Evolutionary conservation across 2,329 filamentous ascomycete species (phyloP).

Genomic region (Paecilomyces variotii): DNA sequence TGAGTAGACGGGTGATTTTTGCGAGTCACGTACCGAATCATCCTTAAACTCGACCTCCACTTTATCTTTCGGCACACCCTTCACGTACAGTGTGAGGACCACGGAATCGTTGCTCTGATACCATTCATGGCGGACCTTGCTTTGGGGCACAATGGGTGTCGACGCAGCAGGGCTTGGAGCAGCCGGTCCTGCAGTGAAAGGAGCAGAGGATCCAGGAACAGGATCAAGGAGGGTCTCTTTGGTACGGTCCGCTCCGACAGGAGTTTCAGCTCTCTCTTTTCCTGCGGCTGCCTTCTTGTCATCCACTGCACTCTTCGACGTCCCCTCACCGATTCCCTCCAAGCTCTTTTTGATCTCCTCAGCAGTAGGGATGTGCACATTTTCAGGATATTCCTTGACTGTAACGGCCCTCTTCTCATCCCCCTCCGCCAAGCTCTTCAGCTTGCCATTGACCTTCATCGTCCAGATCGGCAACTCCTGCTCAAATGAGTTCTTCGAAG

Average conservation of each 20-base stretch:
- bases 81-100: slow-evolving; percentile 58
- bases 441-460: slow-evolving; percentile 46
- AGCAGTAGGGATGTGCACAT: slow-evolving; percentile 37
- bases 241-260: slow-evolving; percentile 1
- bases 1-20: slow-evolving; percentile 10
- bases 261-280: slow-evolving; percentile 4
- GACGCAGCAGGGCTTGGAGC: slow-evolving; percentile 2
- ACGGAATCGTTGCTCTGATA: slow-evolving; percentile 57
- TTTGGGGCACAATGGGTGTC: no score
- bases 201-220: slow-evolving; percentile 1
- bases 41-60: slow-evolving; percentile 46
- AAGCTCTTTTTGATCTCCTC: slow-evolving; percentile 29
- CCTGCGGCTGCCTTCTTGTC: slow-evolving; percentile 1
- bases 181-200: slow-evolving; percentile 5
- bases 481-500: slow-evolving; percentile 16
- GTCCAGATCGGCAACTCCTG: slow-evolving; percentile 49
- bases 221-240: slow-evolving; percentile 3
- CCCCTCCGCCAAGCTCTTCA: slow-evolving; percentile 41
- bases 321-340: slow-evolving; percentile 22
- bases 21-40: slow-evolving; percentile 30
- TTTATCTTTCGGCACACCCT: slow-evolving; percentile 53
- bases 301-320: slow-evolving; percentile 10
- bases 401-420: slow-evolving; percentile 40
- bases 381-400: slow-evolving; percentile 46
- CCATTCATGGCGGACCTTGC: slow-evolving; percentile 62